Percentiles rank a stretch among this genome's conserved stretches.
Evolutionary conservation across 345 rosid species (phyloP).

Genomic region (Microthlaspi erraticum): DNA sequence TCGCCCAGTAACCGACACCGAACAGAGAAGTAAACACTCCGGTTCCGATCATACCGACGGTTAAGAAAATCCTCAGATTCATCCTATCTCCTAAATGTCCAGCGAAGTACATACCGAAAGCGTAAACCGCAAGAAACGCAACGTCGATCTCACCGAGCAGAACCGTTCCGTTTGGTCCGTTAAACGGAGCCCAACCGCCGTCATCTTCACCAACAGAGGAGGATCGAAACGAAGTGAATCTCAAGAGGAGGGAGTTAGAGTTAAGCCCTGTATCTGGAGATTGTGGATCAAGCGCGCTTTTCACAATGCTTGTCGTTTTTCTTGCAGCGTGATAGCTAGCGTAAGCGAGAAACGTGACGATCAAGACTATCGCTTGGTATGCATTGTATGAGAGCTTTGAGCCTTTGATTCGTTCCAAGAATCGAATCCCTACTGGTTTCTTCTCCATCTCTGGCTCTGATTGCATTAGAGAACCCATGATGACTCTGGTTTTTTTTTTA

Average conservation of each 20-base stretch:
- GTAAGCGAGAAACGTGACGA: constrained; percentile 82
- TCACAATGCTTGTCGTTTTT: constrained; percentile 91
- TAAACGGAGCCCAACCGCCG: constrained; percentile 80
- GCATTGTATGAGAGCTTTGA: constrained; percentile 63
- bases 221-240: constrained; percentile 30
- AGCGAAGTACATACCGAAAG: constrained; percentile 77
- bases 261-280: constrained; percentile 43
- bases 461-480: constrained; percentile 61
- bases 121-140: constrained; percentile 75
- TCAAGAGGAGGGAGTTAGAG: constrained; percentile 37
- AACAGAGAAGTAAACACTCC: constrained; percentile 70
- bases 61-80: constrained; percentile 67
- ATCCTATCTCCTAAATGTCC: constrained; percentile 84
- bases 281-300: constrained; percentile 84
- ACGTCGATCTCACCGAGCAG: constrained; percentile 75
- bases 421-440: constrained; percentile 75
- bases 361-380: constrained; percentile 78
- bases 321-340: constrained; percentile 83
- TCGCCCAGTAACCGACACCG: constrained; percentile 77
- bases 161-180: constrained; percentile 62
- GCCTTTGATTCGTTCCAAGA: constrained; percentile 55
- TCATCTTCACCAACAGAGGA: constrained; percentile 41
- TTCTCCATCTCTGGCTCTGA: constrained; percentile 28
- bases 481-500: background rate
- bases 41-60: constrained; percentile 77